Evolutionary conservation across 2,329 filamentous ascomycete species (phyloP), one percentile per base, ranked within the genome.

Genomic region (Decorospora gaudefroyi): DNA sequence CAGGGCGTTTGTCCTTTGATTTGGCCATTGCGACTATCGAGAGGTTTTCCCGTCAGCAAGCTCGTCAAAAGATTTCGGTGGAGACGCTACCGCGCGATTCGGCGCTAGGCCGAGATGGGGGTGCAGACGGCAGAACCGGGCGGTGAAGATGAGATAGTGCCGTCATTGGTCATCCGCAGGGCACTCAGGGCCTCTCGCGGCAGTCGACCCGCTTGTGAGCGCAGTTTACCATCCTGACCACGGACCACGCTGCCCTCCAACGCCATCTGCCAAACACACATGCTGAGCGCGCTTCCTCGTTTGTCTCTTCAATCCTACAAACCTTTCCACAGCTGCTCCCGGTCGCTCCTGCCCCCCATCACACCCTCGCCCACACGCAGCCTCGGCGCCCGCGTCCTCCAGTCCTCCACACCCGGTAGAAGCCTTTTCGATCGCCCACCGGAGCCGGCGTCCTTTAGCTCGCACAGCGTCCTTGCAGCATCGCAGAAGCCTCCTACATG

Each of bases 11-110:
- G 49, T 44, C 53, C 36, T 58, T 57, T 53, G 65, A 57, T 49
- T 68, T 70, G 39, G 57, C 62, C 68, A 70, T 70, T 35, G 59
- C 46, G 50, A 49, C 42, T 36, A 42, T 43, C 40, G 43, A 15
- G 29, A 40, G 22, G 49, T 35, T 41, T 35, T 41, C 36, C 22
- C 35, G 27, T 21, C 34, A 50, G 42, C 48, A 42, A 53, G 42
- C 43, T 42, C 30, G 42, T 44, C 40, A 50, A 52, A 61, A 67
- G 67, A 58, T 53, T 68, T 68, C 51, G 61, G 62, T 64, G 61
- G 59, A 60, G 44, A 38, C 44, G 16, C 26, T 36, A 49, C 41
- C 27, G 26, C 17, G 15, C 38, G 36, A 11, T 15, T 11, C 13
- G 17, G 11, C 38, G 34, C 48, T 57, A 53, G 46, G n/a, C 51